phyloP scores from a whole-genome alignment of 2,329 filamentous ascomycete species.

The Aurifilum marmelostoma region DNA sequence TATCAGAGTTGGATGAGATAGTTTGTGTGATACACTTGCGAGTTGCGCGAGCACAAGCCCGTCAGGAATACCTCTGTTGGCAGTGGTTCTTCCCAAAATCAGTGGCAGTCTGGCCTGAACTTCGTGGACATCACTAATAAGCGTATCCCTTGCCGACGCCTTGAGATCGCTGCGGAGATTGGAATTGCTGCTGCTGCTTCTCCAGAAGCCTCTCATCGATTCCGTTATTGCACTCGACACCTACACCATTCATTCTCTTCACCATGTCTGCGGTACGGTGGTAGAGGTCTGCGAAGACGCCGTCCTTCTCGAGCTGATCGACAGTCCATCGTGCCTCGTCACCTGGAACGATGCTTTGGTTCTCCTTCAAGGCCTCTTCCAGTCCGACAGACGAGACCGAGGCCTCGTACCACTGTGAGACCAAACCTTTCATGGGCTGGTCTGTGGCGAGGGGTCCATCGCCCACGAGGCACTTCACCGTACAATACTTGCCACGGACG shows the following conservation, averaged over 20 bases:
- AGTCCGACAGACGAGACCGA: constrained; percentile 34
- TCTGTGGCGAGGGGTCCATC: constrained; percentile 30
- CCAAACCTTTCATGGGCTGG: background rate
- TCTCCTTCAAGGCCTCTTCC: constrained; percentile 34
- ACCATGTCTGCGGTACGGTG: constrained; percentile 36
- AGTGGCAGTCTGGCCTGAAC: background rate
- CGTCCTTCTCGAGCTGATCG: constrained; percentile 25
- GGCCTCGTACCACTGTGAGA: constrained; percentile 38
- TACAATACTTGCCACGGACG: background rate
- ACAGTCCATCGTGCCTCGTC: constrained; percentile 35
- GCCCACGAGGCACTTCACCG: constrained; percentile 1
- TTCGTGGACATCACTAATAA: background rate
- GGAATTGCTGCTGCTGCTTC: background rate
- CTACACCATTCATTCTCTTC: constrained; percentile 38
- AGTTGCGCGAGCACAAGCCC: background rate
- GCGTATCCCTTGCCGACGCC: background rate
- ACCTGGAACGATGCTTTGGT: constrained; percentile 33
- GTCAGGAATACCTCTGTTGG: background rate
- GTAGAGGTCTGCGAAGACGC: constrained; percentile 32
- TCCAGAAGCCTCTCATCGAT: background rate
- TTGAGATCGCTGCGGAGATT: background rate
- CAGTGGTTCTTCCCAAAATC: background rate
- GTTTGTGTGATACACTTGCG: background rate
- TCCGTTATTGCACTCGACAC: constrained; percentile 29
- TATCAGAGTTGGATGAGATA: background rate